phyloP scores from a whole-genome alignment of 2,329 filamentous ascomycete genomes.

The Paraphoma sp. region DNA sequence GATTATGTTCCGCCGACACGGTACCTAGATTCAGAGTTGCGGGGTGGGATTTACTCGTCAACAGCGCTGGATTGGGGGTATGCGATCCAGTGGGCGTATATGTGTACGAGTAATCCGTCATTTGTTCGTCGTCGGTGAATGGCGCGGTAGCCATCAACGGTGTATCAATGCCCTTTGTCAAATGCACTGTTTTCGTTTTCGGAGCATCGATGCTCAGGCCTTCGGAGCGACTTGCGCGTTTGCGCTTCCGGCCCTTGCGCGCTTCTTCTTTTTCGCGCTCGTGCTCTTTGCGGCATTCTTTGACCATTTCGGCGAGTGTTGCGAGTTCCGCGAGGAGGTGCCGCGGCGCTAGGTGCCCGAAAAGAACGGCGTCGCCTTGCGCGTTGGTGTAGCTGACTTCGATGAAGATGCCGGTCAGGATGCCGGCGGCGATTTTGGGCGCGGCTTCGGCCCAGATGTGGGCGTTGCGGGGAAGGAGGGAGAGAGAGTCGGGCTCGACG shows the following conservation, averaged over 20 bases:
- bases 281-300: constrained; percentile 52
- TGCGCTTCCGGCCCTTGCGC: constrained; percentile 65
- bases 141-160: constrained; percentile 11
- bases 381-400: constrained; percentile 93
- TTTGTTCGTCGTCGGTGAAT: constrained; percentile 33
- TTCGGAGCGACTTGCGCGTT: constrained; percentile 58
- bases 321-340: constrained; percentile 82
- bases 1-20: constrained; percentile 34
- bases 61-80: constrained; percentile 19
- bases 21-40: constrained; percentile 29
- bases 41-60: constrained; percentile 29
- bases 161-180: constrained; percentile 18
- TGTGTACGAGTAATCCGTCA: constrained; percentile 33
- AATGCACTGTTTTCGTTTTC: constrained; percentile 20
- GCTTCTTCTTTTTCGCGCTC: constrained; percentile 40
- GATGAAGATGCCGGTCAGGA: constrained; percentile 84
- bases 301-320: constrained; percentile 73
- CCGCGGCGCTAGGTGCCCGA: constrained; percentile 85
- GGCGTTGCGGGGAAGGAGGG: constrained; percentile 79
- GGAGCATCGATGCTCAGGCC: constrained; percentile 21
- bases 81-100: constrained; percentile 9
- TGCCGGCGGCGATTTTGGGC: constrained; percentile 76
- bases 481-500: constrained; percentile 89
- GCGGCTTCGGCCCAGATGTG: constrained; percentile 88
- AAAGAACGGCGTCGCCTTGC: constrained; percentile 78